Evolutionary conservation across 2,329 filamentous ascomycete species (phyloP).

Genomic region (Cladosporium oxysporum): DNA sequence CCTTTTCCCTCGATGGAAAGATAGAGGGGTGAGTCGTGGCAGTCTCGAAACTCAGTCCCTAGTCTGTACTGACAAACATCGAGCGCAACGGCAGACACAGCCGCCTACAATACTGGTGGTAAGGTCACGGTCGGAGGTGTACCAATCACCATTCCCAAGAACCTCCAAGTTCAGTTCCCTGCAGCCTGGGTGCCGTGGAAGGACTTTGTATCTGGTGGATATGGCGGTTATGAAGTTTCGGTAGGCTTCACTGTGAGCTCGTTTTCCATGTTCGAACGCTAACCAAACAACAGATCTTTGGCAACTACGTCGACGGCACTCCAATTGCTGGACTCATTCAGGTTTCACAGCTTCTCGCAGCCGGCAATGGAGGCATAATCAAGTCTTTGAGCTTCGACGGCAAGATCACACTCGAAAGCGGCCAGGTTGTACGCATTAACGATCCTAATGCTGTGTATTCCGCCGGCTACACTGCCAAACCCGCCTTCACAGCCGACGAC

Average conservation of each 20-base stretch:
- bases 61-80: not conserved
- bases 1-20: constrained; percentile 34
- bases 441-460: constrained; percentile 28
- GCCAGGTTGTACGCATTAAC: constrained; percentile 26
- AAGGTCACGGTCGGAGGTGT: constrained; percentile 49
- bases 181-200: constrained; percentile 48
- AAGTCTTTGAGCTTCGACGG: constrained; percentile 19
- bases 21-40: constrained; percentile 31
- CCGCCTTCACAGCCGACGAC: constrained; percentile 52
- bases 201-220: constrained; percentile 32
- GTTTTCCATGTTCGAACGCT: not conserved
- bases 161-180: constrained; percentile 53
- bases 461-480: constrained; percentile 37
- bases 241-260: constrained; percentile 21
- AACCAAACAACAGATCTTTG: constrained; percentile 33
- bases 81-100: constrained; percentile 12
- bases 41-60: not conserved
- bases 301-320: constrained; percentile 41
- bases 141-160: constrained; percentile 51
- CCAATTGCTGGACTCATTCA: constrained; percentile 43
- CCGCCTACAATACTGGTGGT: constrained; percentile 48
- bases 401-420: constrained; percentile 17
- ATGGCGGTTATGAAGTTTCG: constrained; percentile 30
- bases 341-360: constrained; percentile 39
- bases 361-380: constrained; percentile 9